Evolutionary conservation across 495 filamentous ascomycete species (phyloP).

Genomic region (Aspergillus ellipticus): DNA sequence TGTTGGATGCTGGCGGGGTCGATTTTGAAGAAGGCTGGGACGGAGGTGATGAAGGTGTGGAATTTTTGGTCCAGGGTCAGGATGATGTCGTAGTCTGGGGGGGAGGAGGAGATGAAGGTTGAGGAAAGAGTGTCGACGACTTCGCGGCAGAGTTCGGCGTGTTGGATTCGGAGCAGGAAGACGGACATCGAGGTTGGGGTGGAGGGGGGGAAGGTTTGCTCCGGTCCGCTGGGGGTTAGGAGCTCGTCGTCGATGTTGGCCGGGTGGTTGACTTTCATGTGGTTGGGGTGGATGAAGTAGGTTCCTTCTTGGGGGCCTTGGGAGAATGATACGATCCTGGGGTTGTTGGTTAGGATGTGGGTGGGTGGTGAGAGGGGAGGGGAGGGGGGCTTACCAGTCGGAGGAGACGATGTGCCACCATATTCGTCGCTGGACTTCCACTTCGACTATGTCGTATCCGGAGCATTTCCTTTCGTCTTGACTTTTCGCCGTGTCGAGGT

Average conservation of each 20-base stretch:
- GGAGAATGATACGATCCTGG: conserved; percentile 25
- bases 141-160: conserved; percentile 25
- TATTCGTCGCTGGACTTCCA: conserved; percentile 28
- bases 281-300: conserved; percentile 26
- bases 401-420: conserved; percentile 34
- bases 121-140: conserved; percentile 27
- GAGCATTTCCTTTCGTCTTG: conserved; percentile 21
- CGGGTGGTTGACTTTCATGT: conserved; percentile 30
- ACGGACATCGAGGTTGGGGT: conserved; percentile 22
- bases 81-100: conserved; percentile 22
- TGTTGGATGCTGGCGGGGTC: conserved; percentile 20
- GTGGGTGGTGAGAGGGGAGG: not conserved
- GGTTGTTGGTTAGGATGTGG: conserved; percentile 2
- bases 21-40: conserved; percentile 22
- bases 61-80: conserved; percentile 22
- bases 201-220: conserved; percentile 11
- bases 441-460: conserved; percentile 24
- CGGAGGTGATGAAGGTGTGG: conserved; percentile 12
- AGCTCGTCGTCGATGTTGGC: conserved; percentile 28
- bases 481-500: conserved; percentile 22
- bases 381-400: conserved; percentile 24
- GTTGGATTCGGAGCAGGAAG: conserved; percentile 21
- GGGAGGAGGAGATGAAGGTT: conserved; percentile 15
- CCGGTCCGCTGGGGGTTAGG: conserved; percentile 12
- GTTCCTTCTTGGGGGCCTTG: conserved; percentile 24